These are phyloP conservation scores for Rhizopus sp. DNA, from an alignment of 371 early-diverging fungal species.

Conservation along the genomic window DNA sequence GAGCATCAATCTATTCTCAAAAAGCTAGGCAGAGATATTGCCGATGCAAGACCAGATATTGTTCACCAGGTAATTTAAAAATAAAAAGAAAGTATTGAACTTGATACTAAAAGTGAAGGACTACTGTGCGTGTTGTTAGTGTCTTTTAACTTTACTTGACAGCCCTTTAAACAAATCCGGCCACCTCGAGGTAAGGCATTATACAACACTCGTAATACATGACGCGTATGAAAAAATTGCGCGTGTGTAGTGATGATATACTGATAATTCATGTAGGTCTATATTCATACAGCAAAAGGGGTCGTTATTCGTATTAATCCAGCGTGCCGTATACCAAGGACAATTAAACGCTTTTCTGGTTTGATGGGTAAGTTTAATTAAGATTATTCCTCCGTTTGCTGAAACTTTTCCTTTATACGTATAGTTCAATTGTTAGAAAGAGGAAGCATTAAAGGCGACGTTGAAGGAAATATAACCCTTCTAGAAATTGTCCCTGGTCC, in stretches of 20 bases:
- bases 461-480: conserved; percentile 79
- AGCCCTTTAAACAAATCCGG: conserved; percentile 98
- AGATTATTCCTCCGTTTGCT: not conserved
- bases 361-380: conserved; percentile 74
- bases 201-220: not conserved
- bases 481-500: conserved; percentile 95
- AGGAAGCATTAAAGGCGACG: conserved; percentile 75
- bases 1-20: conserved; percentile 92
- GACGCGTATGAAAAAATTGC: not conserved
- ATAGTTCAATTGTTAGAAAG: conserved; percentile 96
- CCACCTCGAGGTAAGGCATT: conserved; percentile 69
- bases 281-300: conserved; percentile 91
- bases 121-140: conserved; percentile 50
- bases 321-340: conserved; percentile 96
- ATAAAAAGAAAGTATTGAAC: not conserved
- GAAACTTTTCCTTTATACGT: not conserved
- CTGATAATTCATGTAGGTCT: conserved; percentile 59
- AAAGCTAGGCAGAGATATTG: conserved; percentile 79
- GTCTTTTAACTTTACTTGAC: conserved; percentile 94
- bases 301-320: conserved; percentile 97
- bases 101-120: not conserved
- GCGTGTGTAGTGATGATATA: not conserved
- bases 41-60: conserved; percentile 94
- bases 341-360: conserved; percentile 97
- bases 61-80: conserved; percentile 82